Evolutionary conservation across 208 protist species (phyloP), one percentile per base, ranked within the genome.

Genomic region (Trypanosoma scelopori): DNA sequence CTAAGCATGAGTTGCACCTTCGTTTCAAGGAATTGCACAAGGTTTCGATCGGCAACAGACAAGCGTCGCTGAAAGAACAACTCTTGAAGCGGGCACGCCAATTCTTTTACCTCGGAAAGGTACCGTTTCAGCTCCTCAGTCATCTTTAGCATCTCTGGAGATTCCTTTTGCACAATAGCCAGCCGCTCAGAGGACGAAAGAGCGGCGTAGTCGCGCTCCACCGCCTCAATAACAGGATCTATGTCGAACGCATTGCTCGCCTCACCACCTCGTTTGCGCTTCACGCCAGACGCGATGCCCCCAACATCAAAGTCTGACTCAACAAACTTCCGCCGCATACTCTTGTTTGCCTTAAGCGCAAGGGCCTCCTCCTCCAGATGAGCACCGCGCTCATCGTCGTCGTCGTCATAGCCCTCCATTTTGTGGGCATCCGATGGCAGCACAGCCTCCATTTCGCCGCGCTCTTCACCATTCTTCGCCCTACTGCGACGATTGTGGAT

Each of bases 1-100:
- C 87, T 94, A 25, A 98, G 84, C 92, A 98, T 94, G 52, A 98
- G 78, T 70, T 98, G 90, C 51, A 93, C 82, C 65, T 95, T 95
- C n/a, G 82, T 94, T 55, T 95, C 87, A 11, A 97, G 72, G 60
- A 94, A 97, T 1, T 84, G 81, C 13, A 93, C 81, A 41, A 97
- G 81, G 62, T 95, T 84, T 47, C 85, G 84, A 41, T 92, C 79
- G 1, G 78, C 70, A 12, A 79, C 76, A 30, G 85, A 82, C 6
- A 93, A 61, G 46, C 88, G 87, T 55, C 85, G 83, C 52, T 85
- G 77, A 66, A 92, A 87, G 16, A 98, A 71, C 51, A 95, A 79
- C 52, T 91, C 82, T 23, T 93, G 76, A 20, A 97, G 70, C 23
- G 90, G 89, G 67, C 90, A 78, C 16, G 90, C 80, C 18, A 94